Percentiles rank a stretch among this genome's conserved stretches.
Evolutionary conservation across 164 flowering plant genomes (phyloP).

Genomic region (Buxus sempervirens): DNA sequence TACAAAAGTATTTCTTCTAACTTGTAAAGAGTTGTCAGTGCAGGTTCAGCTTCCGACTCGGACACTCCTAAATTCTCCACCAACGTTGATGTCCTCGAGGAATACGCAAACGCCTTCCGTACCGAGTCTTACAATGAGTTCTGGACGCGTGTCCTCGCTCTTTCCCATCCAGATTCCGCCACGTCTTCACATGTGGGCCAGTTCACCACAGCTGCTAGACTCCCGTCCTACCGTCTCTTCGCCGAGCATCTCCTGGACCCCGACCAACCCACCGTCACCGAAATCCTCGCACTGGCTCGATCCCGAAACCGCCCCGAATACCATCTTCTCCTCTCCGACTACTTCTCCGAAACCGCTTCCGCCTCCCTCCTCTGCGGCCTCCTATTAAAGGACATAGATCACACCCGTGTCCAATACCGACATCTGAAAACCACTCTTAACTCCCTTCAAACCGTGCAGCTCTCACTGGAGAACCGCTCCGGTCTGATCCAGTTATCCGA

Average conservation of each 20-base stretch:
- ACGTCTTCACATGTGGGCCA: slow-evolving; percentile 21
- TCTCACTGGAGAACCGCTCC: slow-evolving; percentile 8
- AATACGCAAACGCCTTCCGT: slow-evolving; percentile 71
- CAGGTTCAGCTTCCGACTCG: background rate
- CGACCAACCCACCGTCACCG: slow-evolving; percentile 48
- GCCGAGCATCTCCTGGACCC: slow-evolving; percentile 68
- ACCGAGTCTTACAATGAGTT: slow-evolving; percentile 69
- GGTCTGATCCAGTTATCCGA: slow-evolving; percentile 29
- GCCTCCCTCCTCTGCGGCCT: slow-evolving; percentile 53
- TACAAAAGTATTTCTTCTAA: no score
- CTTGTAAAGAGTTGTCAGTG: no score
- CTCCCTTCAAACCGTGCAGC: slow-evolving; percentile 3
- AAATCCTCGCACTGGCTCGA: slow-evolving; percentile 21
- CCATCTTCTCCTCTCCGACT: slow-evolving; percentile 40
- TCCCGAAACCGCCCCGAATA: slow-evolving; percentile 19
- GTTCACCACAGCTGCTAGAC: slow-evolving; percentile 55
- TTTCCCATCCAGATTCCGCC: slow-evolving; percentile 23
- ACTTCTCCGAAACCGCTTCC: slow-evolving; percentile 53
- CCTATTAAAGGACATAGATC: slow-evolving; percentile 45
- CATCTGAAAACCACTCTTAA: slow-evolving; percentile 32
- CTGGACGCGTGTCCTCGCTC: slow-evolving; percentile 53
- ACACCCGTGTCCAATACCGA: slow-evolving; percentile 29
- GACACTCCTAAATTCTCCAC: background rate
- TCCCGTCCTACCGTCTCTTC: slow-evolving; percentile 64
- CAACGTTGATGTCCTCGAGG: slow-evolving; percentile 49